Percentiles rank a stretch among this genome's conserved stretches.
Conservation (phyloP, 2,329 filamentous ascomycete genomes). For the Scopulariopsis brevicaulis region DNA sequence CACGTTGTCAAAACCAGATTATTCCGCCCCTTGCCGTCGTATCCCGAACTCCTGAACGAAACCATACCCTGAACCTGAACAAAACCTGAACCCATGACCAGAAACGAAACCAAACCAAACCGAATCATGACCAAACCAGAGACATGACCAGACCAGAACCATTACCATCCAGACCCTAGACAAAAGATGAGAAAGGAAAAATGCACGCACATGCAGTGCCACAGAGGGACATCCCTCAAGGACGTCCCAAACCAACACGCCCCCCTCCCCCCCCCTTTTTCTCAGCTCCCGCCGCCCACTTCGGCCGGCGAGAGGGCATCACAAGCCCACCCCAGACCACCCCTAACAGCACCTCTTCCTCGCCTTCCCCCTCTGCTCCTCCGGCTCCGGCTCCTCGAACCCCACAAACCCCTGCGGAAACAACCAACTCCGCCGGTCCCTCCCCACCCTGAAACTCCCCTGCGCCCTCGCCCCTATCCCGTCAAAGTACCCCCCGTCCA, state of each 20-base stretch:
- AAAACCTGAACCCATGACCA: not conserved
- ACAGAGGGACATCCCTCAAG: not conserved
- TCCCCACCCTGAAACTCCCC: conserved; percentile 44
- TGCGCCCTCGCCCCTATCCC: conserved; percentile 19
- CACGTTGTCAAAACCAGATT: no score
- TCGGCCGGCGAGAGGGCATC: no score
- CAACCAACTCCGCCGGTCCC: conserved; percentile 47
- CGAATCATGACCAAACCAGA: not conserved
- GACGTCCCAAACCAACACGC: not conserved
- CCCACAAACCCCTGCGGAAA: conserved; percentile 43
- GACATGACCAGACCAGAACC: not conserved
- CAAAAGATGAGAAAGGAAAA: not conserved
- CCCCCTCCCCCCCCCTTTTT: no score
- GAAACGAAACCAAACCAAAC: not conserved
- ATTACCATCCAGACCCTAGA: not conserved
- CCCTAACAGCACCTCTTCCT: conserved; percentile 14
- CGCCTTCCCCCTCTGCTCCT: conserved; percentile 10
- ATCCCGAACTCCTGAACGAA: not conserved
- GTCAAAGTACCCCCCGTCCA: conserved; percentile 40
- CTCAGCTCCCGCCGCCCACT: no score
- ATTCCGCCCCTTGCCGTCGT: no score
- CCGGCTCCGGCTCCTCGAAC: conserved; percentile 24
- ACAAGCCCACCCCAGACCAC: not conserved
- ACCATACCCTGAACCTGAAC: no score
- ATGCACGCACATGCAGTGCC: not conserved